These are phyloP conservation scores for Phoma herbarum DNA, from an alignment of 2,329 filamentous ascomycete genomes.

Conservation along the genomic window DNA sequence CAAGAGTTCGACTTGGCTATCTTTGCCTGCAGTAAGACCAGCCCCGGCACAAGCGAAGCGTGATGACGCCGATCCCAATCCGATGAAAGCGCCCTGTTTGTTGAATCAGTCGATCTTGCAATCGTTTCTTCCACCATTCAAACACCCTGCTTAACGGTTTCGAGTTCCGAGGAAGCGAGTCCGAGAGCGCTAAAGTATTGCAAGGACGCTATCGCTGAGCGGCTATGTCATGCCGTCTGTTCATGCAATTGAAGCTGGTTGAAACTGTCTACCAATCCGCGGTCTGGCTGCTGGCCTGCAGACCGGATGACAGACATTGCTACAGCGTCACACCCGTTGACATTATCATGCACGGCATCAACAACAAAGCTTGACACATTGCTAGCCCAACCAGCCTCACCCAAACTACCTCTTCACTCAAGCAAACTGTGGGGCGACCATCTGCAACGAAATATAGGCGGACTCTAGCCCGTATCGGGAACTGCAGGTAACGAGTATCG, in stretches of 20 bases:
- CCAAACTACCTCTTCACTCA: conserved; percentile 9
- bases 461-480: conserved; percentile 8
- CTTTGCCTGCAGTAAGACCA: conserved; percentile 7
- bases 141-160: conserved; percentile 7
- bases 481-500: conserved; percentile 7
- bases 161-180: not conserved
- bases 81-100: conserved; percentile 5
- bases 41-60: conserved; percentile 3
- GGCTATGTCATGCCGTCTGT: conserved; percentile 6
- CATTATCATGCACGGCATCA: conserved; percentile 7
- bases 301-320: conserved; percentile 10
- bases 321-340: conserved; percentile 1
- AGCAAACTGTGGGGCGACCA: conserved; percentile 10
- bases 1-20: conserved; percentile 10
- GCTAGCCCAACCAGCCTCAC: not conserved
- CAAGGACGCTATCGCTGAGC: not conserved
- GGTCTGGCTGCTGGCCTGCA: not conserved
- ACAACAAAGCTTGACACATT: conserved; percentile 12
- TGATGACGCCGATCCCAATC: conserved; percentile 19
- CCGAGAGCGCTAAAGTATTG: conserved; percentile 2
- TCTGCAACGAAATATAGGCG: conserved; percentile 20
- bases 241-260: conserved; percentile 1
- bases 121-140: conserved; percentile 22
- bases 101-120: conserved; percentile 7
- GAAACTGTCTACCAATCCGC: not conserved